Percentiles rank a stretch among this genome's conserved stretches.
Conservation (phyloP, 805 yeast species). For the Wickerhamomyces subpelliculosus region DNA sequence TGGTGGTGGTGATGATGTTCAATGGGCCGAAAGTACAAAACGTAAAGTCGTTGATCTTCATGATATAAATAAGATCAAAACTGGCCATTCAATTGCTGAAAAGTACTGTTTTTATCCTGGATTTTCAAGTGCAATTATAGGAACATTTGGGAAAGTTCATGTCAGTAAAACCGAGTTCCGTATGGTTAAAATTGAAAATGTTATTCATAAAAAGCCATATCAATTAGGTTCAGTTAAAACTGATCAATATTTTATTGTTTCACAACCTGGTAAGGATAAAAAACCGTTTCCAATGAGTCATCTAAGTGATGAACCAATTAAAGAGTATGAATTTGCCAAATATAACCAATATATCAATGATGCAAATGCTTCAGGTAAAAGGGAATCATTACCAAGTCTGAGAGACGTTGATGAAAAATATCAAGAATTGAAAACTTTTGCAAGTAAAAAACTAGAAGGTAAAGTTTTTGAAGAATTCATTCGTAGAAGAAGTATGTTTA, state of each 20-base stretch:
- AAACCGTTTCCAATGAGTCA: slow-evolving; percentile 71
- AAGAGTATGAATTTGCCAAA: slow-evolving; percentile 64
- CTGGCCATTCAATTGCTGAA: slow-evolving; percentile 72
- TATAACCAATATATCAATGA: slow-evolving; percentile 57
- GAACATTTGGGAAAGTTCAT: slow-evolving; percentile 77
- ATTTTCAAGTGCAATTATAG: slow-evolving; percentile 61
- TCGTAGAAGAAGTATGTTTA: slow-evolving; percentile 57
- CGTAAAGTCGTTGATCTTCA: slow-evolving; percentile 41
- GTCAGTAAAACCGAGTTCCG: slow-evolving; percentile 68
- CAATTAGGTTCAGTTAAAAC: slow-evolving; percentile 39
- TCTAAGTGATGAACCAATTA: slow-evolving; percentile 72
- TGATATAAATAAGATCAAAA: slow-evolving; percentile 66
- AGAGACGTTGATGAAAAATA: slow-evolving; percentile 61
- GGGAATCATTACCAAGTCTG: slow-evolving; percentile 46
- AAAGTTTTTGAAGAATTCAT: slow-evolving; percentile 75
- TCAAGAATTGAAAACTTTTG: slow-evolving; percentile 54
- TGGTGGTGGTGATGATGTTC: slow-evolving; percentile 38
- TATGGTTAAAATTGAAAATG: slow-evolving; percentile 72
- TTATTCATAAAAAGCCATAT: slow-evolving; percentile 47
- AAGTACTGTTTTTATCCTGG: slow-evolving; percentile 79
- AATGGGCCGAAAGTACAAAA: slow-evolving; percentile 39
- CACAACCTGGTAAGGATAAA: slow-evolving; percentile 73
- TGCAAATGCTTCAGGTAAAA: slow-evolving; percentile 31
- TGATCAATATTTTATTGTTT: slow-evolving; percentile 56
- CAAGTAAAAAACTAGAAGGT: slow-evolving; percentile 59